Evolutionary conservation across 495 filamentous ascomycete genomes (phyloP), one percentile per base, ranked within the genome.

Genomic region (Aspergillus ostianus): DNA sequence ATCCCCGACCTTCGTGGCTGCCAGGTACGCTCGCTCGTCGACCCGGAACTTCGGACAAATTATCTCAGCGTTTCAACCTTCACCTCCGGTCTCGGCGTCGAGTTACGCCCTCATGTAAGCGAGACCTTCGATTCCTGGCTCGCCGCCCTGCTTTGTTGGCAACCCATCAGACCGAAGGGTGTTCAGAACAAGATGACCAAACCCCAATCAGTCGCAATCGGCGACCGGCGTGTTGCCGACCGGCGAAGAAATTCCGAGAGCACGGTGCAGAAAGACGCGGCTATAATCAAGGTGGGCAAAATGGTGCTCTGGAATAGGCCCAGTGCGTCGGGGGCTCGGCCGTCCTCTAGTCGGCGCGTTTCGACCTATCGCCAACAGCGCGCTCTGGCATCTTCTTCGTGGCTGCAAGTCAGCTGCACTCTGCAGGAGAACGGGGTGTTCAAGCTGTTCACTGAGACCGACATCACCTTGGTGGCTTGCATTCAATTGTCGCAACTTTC

Each of bases 281-380:
- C 92, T 41, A 96, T 98, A 59, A 99, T 98, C 75, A 99, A 99
- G 70, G 90, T 97, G 53, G 95, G 92, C 46, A 96, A 92, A 69
- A 88, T 98, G 78, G 84, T 93, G 62, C 83, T 93, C 32, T 98
- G 93, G 93, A 89, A 97, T 68, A 76, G 77, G 46, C 74, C 80
- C 10, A 75, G 70, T 51, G 70, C 75, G 20, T 74, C 76, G 49
- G 77, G 78, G 15, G 69, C 72, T 56, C 71, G 74, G 45, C 71
- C 78, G 7, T 66, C 68, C 36, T 76, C 77, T 29, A 65, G 66
- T 13, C 73, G 72, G 36, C 76, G 78, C 23, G 68, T 78, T 55
- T 77, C 82, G 17, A 83, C 80, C 6, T 84, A 85, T 63, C 75
- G 80, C 58, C 80, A 85, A 58, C 80, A 82, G 54, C 81, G 79